A percentile compares a stretch with the other conserved stretches of the same genome.
phyloP scores from a whole-genome alignment of 192 early-diverging fungal genomes.

The Rhizoclosmatium globosum region DNA sequence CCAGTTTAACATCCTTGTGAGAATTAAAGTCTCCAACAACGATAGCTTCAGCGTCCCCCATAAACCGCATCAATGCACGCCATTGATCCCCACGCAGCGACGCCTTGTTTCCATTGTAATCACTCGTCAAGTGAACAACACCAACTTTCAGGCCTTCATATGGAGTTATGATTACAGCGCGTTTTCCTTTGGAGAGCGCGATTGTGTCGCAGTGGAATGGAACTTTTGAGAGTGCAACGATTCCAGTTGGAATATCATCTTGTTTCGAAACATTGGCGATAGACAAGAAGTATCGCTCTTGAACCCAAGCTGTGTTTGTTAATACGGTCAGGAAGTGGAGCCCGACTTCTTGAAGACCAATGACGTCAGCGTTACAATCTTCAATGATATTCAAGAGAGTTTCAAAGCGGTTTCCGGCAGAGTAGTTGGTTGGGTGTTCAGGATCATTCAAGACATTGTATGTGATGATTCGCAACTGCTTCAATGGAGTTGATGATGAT shows the following conservation, averaged over 20 bases:
- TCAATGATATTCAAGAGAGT: neutral
- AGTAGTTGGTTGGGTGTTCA: slow-evolving; percentile 1
- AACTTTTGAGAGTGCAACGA: neutral
- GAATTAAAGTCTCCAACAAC: slow-evolving; percentile 35
- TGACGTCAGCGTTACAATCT: slow-evolving; percentile 1
- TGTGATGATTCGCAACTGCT: neutral
- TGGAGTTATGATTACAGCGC: neutral
- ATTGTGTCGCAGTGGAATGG: neutral
- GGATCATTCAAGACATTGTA: slow-evolving; percentile 31
- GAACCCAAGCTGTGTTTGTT: neutral
- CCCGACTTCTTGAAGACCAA: slow-evolving; percentile 33
- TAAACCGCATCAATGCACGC: neutral
- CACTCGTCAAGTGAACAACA: slow-evolving; percentile 28
- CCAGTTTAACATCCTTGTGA: neutral
- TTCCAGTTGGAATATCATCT: slow-evolving; percentile 12
- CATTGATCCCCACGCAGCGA: slow-evolving; percentile 1
- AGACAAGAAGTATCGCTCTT: neutral
- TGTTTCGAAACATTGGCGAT: neutral
- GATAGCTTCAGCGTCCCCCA: neutral
- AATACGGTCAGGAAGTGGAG: neutral
- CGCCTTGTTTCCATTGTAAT: slow-evolving; percentile 21
- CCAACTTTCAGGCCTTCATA: neutral
- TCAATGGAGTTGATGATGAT: neutral
- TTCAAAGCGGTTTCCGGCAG: neutral
- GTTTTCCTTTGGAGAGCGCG: neutral